Base-by-base conservation (phyloP, 2,329 filamentous ascomycete genomes). In the Mariannaea elegans region DNA sequence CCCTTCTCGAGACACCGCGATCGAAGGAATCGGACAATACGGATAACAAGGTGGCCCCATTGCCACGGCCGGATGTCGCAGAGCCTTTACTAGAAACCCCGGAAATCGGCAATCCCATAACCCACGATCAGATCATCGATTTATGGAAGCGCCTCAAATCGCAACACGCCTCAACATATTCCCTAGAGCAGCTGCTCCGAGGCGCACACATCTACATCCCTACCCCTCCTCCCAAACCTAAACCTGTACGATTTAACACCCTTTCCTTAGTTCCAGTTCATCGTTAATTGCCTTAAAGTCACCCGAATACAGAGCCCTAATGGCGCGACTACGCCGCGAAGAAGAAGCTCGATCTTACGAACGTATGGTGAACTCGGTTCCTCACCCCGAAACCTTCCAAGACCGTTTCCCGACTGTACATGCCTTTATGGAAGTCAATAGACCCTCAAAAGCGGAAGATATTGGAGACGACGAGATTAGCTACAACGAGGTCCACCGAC, bases 291-390 rank as follows among this genome's bases (percentile, higher is more conserved):
- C 4, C 2, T 0, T 9, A 2, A 60, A 96, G 87, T 90, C 90
- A 1, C 80, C 88, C 7, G 90, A 97, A 77, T 98, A 94, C 79
- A 91, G 92, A 75, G 90, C 89, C 7, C 82, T 97, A 2, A 98
- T 98, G 93, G 88, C 88, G 21, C 88, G 90, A 14, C 87, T 99
- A 18, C 92, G 93, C 63, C 87, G 85, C 61, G 89, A 95, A 70
- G 90, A 94, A 78, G 94, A 98, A 80, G 85, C 88, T 65, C 87
- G 90, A 62, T 84, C 87, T 51, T 99, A 98, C 80, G 86, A 92
- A 66, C 87, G 89, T 72, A 93, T 98, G 88, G 78, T 90, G 49
- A 88, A 89, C 63, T 86, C 89, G 2, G 77, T 80, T 2, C 76
- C 82, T 1, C 75, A 79, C 1, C 73, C 80, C 62, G 87, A 91